phyloP scores from a whole-genome alignment of 352 stramenopile species.

The Phytophthora tubulina region DNA sequence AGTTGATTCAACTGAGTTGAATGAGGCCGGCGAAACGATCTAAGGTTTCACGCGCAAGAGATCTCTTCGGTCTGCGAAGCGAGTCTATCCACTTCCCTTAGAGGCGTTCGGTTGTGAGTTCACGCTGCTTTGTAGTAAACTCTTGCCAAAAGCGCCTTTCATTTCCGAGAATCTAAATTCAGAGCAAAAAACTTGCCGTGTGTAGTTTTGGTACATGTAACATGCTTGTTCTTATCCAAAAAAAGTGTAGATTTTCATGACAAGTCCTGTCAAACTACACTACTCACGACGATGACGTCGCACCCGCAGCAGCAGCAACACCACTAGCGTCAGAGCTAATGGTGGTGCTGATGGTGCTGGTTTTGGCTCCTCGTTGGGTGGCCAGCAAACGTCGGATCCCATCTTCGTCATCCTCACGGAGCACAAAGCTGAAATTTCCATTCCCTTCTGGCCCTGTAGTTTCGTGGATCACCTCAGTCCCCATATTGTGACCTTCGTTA shows the following conservation, averaged over 20 bases:
- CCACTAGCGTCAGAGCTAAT: conserved; percentile 44
- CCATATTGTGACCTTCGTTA: conserved; percentile 21
- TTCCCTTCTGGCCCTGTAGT: conserved; percentile 1
- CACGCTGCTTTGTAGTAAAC: too few species aligned
- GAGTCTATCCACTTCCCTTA: too few species aligned
- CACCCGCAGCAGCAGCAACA: conserved; percentile 41
- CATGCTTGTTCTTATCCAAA: too few species aligned
- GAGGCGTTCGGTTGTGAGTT: too few species aligned
- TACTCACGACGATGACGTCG: conserved; percentile 18
- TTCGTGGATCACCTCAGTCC: conserved; percentile 21
- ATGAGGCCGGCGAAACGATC: too few species aligned
- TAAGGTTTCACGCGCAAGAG: too few species aligned
- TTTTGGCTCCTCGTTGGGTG: conserved; percentile 14
- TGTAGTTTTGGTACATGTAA: too few species aligned
- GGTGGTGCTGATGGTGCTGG: conserved; percentile 36
- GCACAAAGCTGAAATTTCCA: conserved; percentile 43
- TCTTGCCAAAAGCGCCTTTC: neutral
- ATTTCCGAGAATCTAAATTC: neutral
- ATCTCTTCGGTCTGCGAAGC: too few species aligned
- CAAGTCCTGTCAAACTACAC: neutral
- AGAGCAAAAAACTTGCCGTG: neutral
- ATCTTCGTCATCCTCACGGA: conserved; percentile 54
- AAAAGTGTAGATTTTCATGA: too few species aligned
- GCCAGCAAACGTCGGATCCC: conserved; percentile 45
- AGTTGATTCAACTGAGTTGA: too few species aligned